Conservation (phyloP, 305 asterid genomes). For the Fraxinus xanthoxyloides region DNA sequence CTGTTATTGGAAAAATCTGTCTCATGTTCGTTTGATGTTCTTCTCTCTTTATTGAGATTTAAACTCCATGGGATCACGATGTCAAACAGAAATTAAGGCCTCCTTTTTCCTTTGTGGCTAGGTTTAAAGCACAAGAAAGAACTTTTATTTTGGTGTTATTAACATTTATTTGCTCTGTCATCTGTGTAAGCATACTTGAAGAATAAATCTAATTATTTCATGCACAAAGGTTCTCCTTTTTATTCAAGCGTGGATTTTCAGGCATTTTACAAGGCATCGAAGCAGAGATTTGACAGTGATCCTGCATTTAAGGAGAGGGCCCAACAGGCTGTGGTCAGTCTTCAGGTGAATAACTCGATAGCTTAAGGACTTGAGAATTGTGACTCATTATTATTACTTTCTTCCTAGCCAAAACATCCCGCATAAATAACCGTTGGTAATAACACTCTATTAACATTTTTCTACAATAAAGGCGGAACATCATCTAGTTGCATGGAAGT, state of each 20-base stretch:
- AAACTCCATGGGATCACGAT: background rate
- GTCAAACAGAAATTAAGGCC: background rate
- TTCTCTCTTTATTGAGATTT: conserved; percentile 2
- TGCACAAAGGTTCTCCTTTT: conserved; percentile 6
- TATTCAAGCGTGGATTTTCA: conserved; percentile 30
- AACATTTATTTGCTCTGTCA: background rate
- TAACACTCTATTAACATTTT: background rate
- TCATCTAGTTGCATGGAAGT: background rate
- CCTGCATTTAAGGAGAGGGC: conserved; percentile 84
- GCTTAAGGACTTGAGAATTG: conserved; percentile 6
- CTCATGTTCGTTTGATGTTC: background rate
- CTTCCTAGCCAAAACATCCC: conserved; percentile 3
- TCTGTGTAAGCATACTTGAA: background rate
- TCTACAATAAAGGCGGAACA: background rate
- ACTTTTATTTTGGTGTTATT: background rate
- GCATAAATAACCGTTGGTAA: background rate
- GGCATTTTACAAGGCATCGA: conserved; percentile 91
- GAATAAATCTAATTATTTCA: background rate
- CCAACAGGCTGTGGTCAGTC: conserved; percentile 86
- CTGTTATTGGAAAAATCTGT: conserved; percentile 2
- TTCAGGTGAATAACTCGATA: conserved; percentile 60
- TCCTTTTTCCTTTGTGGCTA: background rate
- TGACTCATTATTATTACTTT: background rate
- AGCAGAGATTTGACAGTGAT: conserved; percentile 74
- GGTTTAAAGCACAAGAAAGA: background rate